Evolutionary conservation across 768 basidiomycete genomes (phyloP).

Genomic region (Boletus reticulatus): DNA sequence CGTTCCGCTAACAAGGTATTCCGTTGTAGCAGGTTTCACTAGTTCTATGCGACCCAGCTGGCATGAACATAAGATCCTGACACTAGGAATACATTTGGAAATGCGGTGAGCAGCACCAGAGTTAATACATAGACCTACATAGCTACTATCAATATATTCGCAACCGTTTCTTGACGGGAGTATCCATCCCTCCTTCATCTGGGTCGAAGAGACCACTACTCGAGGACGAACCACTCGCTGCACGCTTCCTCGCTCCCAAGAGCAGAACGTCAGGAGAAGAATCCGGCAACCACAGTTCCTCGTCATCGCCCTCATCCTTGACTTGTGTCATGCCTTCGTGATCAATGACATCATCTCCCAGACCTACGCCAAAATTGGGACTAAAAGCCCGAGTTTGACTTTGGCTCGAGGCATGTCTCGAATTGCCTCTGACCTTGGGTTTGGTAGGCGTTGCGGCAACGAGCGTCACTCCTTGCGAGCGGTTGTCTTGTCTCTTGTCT

Average conservation of each 20-base stretch:
- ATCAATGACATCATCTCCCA: neutral
- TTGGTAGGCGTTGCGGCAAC: conserved; percentile 59
- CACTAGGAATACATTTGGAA: neutral
- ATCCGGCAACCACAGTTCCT: conserved; percentile 39
- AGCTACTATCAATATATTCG: conserved; percentile 6
- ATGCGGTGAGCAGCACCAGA: neutral
- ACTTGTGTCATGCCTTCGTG: conserved; percentile 2
- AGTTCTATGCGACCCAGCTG: too few relatives aligned
- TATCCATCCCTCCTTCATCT: conserved; percentile 11
- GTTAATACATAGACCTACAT: conserved; percentile 2
- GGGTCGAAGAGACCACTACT: conserved; percentile 21
- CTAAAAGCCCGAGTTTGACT: conserved; percentile 6
- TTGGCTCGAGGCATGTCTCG: conserved; percentile 5
- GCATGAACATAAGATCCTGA: too few relatives aligned
- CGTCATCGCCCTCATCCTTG: conserved; percentile 27
- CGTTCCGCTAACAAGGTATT: too few relatives aligned
- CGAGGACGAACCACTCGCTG: conserved; percentile 25
- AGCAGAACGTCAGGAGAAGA: conserved; percentile 44
- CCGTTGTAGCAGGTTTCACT: too few relatives aligned
- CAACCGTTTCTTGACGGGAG: conserved; percentile 27
- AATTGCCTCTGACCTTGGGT: conserved; percentile 17
- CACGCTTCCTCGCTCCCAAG: conserved; percentile 28
- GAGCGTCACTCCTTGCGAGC: conserved; percentile 32
- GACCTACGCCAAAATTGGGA: neutral
- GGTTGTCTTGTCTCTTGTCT: conserved; percentile 3